Conservation (phyloP, 495 filamentous ascomycete species). For the Penicillium samsonianum region DNA sequence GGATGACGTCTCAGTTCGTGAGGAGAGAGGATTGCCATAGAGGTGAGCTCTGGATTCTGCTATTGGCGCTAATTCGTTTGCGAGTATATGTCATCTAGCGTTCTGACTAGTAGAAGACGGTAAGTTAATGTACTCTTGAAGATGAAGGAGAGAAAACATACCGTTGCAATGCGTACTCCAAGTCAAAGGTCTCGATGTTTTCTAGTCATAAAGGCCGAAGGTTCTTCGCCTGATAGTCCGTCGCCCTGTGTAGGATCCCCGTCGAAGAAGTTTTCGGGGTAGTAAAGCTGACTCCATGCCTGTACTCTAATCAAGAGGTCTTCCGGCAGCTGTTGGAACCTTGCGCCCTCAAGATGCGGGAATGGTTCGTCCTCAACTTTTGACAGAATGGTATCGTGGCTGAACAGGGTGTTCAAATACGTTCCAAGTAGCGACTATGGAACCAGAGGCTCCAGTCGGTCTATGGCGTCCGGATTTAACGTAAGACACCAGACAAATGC, state of each 20-base stretch:
- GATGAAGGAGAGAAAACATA: too few relatives aligned
- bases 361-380: constrained; percentile 55
- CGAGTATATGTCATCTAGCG: too few relatives aligned
- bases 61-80: too few relatives aligned
- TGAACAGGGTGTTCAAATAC: constrained; percentile 66
- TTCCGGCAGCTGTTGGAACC: constrained; percentile 67
- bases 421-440: constrained; percentile 65
- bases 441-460: constrained; percentile 55
- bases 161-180: constrained; percentile 38
- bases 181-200: constrained; percentile 2
- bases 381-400: constrained; percentile 40
- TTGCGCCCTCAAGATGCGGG: constrained; percentile 51
- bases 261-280: constrained; percentile 68
- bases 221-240: constrained; percentile 48
- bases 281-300: constrained; percentile 68
- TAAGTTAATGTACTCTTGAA: too few relatives aligned
- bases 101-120: too few relatives aligned
- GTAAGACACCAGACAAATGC: constrained; percentile 66
- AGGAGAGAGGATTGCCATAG: too few relatives aligned
- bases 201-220: background rate
- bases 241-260: constrained; percentile 73
- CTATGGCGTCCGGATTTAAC: constrained; percentile 52
- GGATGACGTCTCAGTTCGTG: too few relatives aligned
- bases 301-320: constrained; percentile 81
- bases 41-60: too few relatives aligned